Conservation (phyloP, 2,329 filamentous ascomycete species). For the Penicillium freii region DNA sequence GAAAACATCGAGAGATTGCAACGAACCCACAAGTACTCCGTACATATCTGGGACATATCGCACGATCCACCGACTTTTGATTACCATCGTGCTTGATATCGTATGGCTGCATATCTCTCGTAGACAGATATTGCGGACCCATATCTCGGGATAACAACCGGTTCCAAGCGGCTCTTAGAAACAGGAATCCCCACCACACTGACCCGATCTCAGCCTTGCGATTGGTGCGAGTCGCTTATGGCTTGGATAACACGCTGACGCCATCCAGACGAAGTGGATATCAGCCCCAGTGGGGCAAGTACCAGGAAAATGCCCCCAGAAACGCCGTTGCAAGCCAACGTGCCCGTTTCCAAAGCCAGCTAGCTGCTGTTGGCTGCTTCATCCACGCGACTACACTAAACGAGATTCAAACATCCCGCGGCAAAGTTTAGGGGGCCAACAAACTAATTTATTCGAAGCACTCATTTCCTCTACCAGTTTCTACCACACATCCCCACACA, state of each 20-base stretch:
- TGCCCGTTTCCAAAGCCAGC: not conserved
- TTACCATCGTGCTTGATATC: not conserved
- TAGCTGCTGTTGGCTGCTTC: not conserved
- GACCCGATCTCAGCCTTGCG: not conserved
- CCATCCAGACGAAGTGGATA: not conserved
- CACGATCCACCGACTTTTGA: not conserved
- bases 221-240: not conserved
- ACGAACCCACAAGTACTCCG: not conserved
- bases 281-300: constrained; percentile 2
- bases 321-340: not conserved
- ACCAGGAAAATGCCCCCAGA: not conserved
- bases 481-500: not conserved
- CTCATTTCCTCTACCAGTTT: not conserved
- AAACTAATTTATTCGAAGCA: not conserved
- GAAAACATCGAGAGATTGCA: not conserved
- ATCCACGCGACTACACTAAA: not conserved
- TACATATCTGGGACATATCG: not conserved
- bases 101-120: not conserved
- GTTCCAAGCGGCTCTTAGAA: not conserved
- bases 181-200: not conserved
- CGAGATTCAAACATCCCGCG: not conserved
- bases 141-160: not conserved
- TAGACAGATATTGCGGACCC: not conserved
- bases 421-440: not conserved
- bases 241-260: not conserved